Percentiles rank a stretch among this genome's conserved stretches.
phyloP scores from a whole-genome alignment of 139 green algal genomes.

The Trebouxia sp. region DNA sequence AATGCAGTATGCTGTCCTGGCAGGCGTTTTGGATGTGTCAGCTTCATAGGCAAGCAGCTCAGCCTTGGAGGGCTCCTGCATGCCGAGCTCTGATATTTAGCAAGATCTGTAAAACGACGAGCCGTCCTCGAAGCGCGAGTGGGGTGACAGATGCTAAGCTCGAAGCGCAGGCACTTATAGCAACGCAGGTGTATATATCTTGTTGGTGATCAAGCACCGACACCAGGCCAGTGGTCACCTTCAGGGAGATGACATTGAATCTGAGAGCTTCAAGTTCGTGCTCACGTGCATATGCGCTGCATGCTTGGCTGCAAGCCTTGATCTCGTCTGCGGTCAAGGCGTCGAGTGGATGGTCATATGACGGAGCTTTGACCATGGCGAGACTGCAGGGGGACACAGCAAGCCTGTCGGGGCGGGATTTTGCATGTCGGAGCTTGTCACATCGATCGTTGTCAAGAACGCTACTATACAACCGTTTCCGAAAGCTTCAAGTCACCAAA shows the following conservation, averaged over 20 bases:
- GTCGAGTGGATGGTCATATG: conserved; percentile 41
- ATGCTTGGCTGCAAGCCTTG: conserved; percentile 2
- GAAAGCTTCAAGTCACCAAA: no score
- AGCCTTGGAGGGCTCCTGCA: conserved; percentile 61
- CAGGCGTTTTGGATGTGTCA: not conserved
- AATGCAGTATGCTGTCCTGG: conserved; percentile 33
- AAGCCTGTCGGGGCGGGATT: no score
- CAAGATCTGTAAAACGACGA: no score
- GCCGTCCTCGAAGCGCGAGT: no score
- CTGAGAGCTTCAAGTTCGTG: not conserved
- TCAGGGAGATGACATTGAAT: conserved; percentile 50
- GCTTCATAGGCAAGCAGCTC: conserved; percentile 51
- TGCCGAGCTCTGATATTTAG: no score
- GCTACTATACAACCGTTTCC: no score
- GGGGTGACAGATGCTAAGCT: not conserved
- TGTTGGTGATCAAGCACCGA: not conserved
- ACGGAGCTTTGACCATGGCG: conserved; percentile 7
- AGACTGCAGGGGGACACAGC: not conserved
- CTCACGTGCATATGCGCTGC: not conserved
- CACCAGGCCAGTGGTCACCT: conserved; percentile 21
- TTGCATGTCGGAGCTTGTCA: no score
- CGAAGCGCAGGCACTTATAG: no score
- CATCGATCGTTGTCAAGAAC: no score
- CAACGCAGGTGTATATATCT: no score
- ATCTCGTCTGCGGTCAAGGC: conserved; percentile 45